Conservation (phyloP, 2,329 filamentous ascomycete species). For the Fusarium tanahbumbuense region DNA sequence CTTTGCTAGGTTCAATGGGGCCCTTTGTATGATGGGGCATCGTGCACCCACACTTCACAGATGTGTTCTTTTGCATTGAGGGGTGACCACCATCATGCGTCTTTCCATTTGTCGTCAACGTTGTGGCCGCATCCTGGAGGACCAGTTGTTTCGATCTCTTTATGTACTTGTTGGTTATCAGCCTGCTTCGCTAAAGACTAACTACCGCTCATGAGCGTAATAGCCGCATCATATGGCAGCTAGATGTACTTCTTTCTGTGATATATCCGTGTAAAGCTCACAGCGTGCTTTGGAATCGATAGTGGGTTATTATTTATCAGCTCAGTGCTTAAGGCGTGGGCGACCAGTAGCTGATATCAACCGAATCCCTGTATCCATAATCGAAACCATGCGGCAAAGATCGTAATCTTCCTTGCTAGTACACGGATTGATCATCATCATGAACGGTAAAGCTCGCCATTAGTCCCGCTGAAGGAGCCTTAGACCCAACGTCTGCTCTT, state of each 20-base stretch:
- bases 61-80: constrained; percentile 41
- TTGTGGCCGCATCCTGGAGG: constrained; percentile 9
- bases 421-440: constrained; percentile 14
- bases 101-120: constrained; percentile 25
- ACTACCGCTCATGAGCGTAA: constrained; percentile 5
- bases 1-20: constrained; percentile 38
- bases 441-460: constrained; percentile 7
- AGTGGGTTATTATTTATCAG: neutral
- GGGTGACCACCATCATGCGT: constrained; percentile 41
- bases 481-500: constrained; percentile 12
- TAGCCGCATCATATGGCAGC: constrained; percentile 4
- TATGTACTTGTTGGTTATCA: constrained; percentile 4
- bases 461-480: constrained; percentile 17
- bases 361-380: constrained; percentile 7
- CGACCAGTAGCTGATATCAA: constrained; percentile 10
- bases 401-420: constrained; percentile 21
- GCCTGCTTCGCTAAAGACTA: neutral
- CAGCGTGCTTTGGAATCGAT: neutral
- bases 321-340: neutral
- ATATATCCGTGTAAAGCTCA: neutral
- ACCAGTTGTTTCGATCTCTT: constrained; percentile 11
- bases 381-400: constrained; percentile 23
- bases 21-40: constrained; percentile 41
- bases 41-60: constrained; percentile 40
- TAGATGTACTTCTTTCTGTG: neutral